Base-by-base conservation (phyloP, 768 basidiomycete species). In the Rhizopogon vinicolor region DNA sequence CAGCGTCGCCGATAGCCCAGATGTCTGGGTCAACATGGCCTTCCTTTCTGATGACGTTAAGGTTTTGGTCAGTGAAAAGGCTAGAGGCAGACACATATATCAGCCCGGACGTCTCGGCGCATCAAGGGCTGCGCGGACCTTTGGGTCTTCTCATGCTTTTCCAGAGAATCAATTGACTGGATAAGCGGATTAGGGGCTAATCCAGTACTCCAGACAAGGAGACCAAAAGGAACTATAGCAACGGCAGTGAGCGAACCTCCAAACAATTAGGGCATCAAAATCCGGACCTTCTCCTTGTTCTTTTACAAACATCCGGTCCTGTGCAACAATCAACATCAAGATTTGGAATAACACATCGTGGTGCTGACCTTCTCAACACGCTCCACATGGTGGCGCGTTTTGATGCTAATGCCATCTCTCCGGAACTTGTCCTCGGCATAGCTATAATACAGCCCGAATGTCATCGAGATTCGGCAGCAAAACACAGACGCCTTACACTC, bases 141-240 rank as follows among this genome's bases (percentile, higher is more conserved):
- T 31, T 77, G 73, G 0, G 84, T 80, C 68, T 78, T 83, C 13
- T 75, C 71, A 56, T 90, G 75, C 63, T 90, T 91, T 63, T 77
- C 73, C 2, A 86, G 73, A 44, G 79, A 82, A 7, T 72, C 68
- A 45, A 91, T 80, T 0, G 79, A 76, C 56, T 78, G 70, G 51
- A 93, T 79, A 28, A 94, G 72, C 7, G 93, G 91, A 65, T 93
- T 94, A 3, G 90, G 83, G 5, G 89, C 80, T 3, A 94, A 75
- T 2, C 92, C 93, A 2, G 93, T 94, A 57, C 85, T 87, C 92
- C 92, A 94, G 14, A 94, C 90, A 10, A 91, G 78, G 19, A 94
- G 73, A 25, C 93, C 91, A 67, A 87, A 90, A 6, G 83, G 85
- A 39, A 91, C 91, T 91, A 56, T 12, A 40, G 13, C 44, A 46